Percentiles rank a stretch among this genome's conserved stretches.
Evolutionary conservation across 345 rosid species (phyloP).

Genomic region (Arabidopsis suecica): DNA sequence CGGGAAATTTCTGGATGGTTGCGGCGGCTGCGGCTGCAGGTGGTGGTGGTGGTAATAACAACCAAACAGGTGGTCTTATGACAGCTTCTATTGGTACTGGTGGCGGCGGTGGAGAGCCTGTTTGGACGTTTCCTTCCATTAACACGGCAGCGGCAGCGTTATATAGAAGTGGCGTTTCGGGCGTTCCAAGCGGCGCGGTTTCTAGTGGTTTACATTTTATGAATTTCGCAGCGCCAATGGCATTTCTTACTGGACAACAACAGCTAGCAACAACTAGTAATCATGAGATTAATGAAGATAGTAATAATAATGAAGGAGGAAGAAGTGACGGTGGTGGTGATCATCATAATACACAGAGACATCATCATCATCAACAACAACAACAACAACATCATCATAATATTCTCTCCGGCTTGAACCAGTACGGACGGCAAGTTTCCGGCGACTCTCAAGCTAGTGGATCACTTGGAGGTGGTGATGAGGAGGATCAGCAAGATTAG

Average conservation of each 20-base stretch:
- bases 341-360: conserved; percentile 40
- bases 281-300: conserved; percentile 43
- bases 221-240: conserved; percentile 91
- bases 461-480: conserved; percentile 62
- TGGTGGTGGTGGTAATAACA: conserved; percentile 37
- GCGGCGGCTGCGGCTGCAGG: conserved; percentile 58
- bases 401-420: conserved; percentile 75
- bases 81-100: conserved; percentile 38
- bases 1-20: conserved; percentile 94
- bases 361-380: conserved; percentile 36
- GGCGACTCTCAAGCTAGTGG: conserved; percentile 83
- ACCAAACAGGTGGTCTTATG: conserved; percentile 62
- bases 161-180: conserved; percentile 73
- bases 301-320: conserved; percentile 24
- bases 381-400: conserved; percentile 52
- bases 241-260: conserved; percentile 77
- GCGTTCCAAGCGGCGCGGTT: conserved; percentile 56
- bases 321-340: conserved; percentile 49
- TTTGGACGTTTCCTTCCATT: conserved; percentile 86
- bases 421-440: conserved; percentile 56
- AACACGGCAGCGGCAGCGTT: conserved; percentile 60
- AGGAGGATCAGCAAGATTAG: conserved; percentile 67
- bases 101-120: conserved; percentile 75
- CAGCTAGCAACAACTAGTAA: conserved; percentile 62
- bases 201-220: conserved; percentile 93